These are phyloP conservation scores for Pleurotus salmoneostramineus DNA, from an alignment of 768 basidiomycete genomes.

Conservation along the genomic window DNA sequence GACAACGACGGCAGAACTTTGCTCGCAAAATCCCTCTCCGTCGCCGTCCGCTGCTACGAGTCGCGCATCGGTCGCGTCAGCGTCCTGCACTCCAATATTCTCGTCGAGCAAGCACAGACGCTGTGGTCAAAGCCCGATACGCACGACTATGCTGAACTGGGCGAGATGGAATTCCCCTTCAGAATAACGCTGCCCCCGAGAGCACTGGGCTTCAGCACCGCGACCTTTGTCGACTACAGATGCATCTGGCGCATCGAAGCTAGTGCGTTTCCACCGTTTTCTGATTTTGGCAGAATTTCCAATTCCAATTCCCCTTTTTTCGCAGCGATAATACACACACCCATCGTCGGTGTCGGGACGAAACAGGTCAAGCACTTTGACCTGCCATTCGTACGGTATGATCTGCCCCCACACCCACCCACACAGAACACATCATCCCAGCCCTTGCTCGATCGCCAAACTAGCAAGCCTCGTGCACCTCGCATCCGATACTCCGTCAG, in stretches of 20 bases:
- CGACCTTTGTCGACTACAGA: constrained; percentile 73
- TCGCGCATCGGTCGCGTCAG: constrained; percentile 61
- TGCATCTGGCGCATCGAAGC: constrained; percentile 85
- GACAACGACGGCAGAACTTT: constrained; percentile 71
- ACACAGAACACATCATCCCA: constrained; percentile 30
- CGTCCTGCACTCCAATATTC: constrained; percentile 53
- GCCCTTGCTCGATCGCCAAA: constrained; percentile 34
- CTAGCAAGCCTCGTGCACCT: constrained; percentile 54
- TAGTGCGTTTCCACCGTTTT: constrained; percentile 34
- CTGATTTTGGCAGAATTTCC: constrained; percentile 5
- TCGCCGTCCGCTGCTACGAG: constrained; percentile 86
- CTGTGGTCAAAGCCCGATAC: constrained; percentile 66
- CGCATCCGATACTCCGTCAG: constrained; percentile 57
- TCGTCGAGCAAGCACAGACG: constrained; percentile 62
- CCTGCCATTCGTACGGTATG: constrained; percentile 68
- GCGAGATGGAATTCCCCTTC: constrained; percentile 67
- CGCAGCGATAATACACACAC: constrained; percentile 65
- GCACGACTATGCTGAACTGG: constrained; percentile 57
- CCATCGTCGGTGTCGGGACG: constrained; percentile 61
- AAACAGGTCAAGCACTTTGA: constrained; percentile 71
- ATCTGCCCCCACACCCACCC: constrained; percentile 42
- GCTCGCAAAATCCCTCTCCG: constrained; percentile 58
- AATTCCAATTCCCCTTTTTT: constrained; percentile 12
- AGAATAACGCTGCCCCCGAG: constrained; percentile 63
- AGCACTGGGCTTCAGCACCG: constrained; percentile 62